Evolutionary conservation across 495 filamentous ascomycete genomes (phyloP), one percentile per base, ranked within the genome.

Genomic region (Penicillium cataractarum): DNA sequence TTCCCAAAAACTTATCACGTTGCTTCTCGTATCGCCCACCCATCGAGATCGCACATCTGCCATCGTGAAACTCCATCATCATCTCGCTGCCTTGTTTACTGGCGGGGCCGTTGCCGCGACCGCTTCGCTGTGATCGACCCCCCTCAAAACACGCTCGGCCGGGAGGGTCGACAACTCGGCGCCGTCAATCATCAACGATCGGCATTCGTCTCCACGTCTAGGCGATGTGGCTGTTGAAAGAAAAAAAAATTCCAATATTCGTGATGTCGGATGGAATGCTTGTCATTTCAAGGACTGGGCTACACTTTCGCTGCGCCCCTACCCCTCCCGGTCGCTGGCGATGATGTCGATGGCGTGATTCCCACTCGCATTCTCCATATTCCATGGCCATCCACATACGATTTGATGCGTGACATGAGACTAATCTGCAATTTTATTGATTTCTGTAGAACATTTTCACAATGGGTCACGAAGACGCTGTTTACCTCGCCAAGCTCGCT

Each of bases 381-480:
- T 19, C 46, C 52, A 35, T 49, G 29, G 24, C 54, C 46, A 50
- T 42, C 33, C n/a, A 21, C 24, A 26, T 26, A 6, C 46, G 15
- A 24, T 49, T 12, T 29, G 19, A 24, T 12, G 44, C 19, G 46
- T 22, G 46, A n/a, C 39, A 46, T 27, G 6, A n/a, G 37, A 58
- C 67, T 71, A 57, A 73, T 39, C 37, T 7, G 29, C 32, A 50
- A 15, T 52, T 60, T 58, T 46, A 10, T 51, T 48, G 58, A 17
- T 57, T 54, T 57, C 32, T 64, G 15, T 57, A 74, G 69, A 70
- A 68, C 65, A 68, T 63, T 71, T n/a, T 80, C 83, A 96, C 83
- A 81, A 98, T 98, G 95, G 93, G 92, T 84, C 92, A 97, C 87
- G 95, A 98, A 88, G 92, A 99, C 82, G 93, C 93, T 75, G 95